Conservation (phyloP, 495 filamentous ascomycete species). For the Penicillium pulvis region DNA sequence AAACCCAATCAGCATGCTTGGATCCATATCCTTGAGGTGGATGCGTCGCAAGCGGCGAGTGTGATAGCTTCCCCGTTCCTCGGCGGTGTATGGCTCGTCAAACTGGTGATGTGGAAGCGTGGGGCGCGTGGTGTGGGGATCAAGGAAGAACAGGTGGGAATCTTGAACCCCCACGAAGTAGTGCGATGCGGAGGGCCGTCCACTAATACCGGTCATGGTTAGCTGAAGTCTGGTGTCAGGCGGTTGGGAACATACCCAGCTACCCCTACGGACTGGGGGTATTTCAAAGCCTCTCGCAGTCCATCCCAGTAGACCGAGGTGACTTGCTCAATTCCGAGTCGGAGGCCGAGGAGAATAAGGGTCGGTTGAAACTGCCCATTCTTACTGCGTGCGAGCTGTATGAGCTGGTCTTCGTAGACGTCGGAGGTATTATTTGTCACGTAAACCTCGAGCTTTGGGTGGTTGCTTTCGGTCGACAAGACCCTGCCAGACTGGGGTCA, state of each 20-base stretch:
- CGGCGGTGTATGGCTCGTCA: conserved; percentile 57
- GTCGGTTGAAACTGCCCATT: conserved; percentile 74
- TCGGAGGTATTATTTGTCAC: conserved; percentile 87
- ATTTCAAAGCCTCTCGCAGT: conserved; percentile 75
- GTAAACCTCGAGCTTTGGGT: conserved; percentile 73
- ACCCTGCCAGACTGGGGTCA: conserved; percentile 56
- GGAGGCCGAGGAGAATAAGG: conserved; percentile 81
- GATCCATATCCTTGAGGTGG: conserved; percentile 91
- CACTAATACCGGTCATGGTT: conserved; percentile 43
- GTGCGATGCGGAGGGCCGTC: conserved; percentile 90
- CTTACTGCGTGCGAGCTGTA: conserved; percentile 67
- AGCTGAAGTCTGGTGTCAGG: conserved; percentile 2
- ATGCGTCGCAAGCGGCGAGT: conserved; percentile 81
- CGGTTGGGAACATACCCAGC: conserved; percentile 69
- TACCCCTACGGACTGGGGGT: conserved; percentile 90
- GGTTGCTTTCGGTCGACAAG: conserved; percentile 61
- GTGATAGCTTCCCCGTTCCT: conserved; percentile 83
- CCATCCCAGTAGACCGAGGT: conserved; percentile 92
- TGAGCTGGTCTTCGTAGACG: conserved; percentile 88
- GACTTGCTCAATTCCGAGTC: conserved; percentile 90
- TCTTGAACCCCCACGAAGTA: conserved; percentile 98
- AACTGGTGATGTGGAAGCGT: conserved; percentile 59
- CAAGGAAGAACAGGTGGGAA: conserved; percentile 87
- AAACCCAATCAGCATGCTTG: conserved; percentile 98
- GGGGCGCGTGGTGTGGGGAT: conserved; percentile 81